These are phyloP conservation scores for Yarrowia keelungensis DNA, from an alignment of 805 yeast species.

Conservation along the genomic window DNA sequence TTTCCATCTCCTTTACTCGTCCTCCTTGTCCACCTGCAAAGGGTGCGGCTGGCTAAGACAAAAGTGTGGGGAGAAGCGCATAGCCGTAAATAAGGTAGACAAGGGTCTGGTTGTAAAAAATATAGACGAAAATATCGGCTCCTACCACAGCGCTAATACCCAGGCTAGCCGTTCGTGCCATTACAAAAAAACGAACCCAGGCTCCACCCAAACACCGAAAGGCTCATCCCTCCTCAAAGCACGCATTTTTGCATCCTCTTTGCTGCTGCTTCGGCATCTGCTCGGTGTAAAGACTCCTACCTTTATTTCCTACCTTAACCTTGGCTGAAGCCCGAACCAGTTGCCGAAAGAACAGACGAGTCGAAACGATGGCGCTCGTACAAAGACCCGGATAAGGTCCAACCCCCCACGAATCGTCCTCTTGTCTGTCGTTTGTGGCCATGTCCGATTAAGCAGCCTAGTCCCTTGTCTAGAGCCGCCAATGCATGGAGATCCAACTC, in stretches of 20 bases:
- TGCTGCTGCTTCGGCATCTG: slow-evolving; percentile 1
- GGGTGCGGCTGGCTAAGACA: slow-evolving; percentile 10
- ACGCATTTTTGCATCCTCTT: no score
- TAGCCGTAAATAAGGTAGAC: neutral
- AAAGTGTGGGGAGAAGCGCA: slow-evolving; percentile 28
- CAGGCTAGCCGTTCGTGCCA: neutral
- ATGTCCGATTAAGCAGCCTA: slow-evolving; percentile 24
- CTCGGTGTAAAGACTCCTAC: slow-evolving; percentile 2
- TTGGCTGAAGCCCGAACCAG: neutral
- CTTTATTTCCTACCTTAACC: slow-evolving; percentile 10
- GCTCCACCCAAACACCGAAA: no score
- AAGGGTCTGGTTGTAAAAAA: neutral
- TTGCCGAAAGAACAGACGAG: neutral
- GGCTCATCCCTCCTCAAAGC: neutral
- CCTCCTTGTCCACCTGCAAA: neutral
- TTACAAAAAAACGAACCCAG: no score
- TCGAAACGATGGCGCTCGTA: neutral
- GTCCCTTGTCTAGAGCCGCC: slow-evolving; percentile 26
- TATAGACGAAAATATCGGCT: neutral
- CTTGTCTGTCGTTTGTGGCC: slow-evolving; percentile 5
- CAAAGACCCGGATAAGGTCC: slow-evolving; percentile 10
- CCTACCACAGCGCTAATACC: no score
- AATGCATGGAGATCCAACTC: slow-evolving; percentile 9
- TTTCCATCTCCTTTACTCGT: slow-evolving; percentile 7
- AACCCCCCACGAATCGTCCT: neutral